These are phyloP conservation scores for Cyclanthera cordifolia DNA, from an alignment of 306 rosid genomes.

Conservation along the genomic window DNA sequence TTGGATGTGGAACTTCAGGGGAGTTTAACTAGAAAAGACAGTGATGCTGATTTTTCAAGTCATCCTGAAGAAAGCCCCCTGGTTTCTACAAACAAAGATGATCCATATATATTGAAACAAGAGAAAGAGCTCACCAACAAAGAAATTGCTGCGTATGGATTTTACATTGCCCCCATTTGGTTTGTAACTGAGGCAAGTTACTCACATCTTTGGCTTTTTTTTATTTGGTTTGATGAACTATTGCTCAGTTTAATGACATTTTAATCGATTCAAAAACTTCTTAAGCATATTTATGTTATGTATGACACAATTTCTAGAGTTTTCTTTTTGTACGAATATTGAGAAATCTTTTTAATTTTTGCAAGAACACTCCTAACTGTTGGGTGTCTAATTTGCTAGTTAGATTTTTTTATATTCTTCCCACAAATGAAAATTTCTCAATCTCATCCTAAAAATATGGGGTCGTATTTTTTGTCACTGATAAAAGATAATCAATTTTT, in stretches of 20 bases:
- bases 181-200: constrained; percentile 75
- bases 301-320: not conserved
- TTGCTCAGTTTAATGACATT: not conserved
- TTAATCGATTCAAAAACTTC: not conserved
- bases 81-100: constrained; percentile 51
- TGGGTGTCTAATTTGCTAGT: too few species aligned
- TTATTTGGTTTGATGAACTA: constrained; percentile 3
- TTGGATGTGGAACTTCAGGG: constrained; percentile 47
- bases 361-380: not conserved
- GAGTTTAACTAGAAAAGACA: constrained; percentile 43
- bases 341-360: not conserved
- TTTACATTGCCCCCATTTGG: constrained; percentile 95
- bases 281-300: not conserved
- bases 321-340: not conserved
- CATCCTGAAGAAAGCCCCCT: constrained; percentile 50
- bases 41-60: constrained; percentile 42
- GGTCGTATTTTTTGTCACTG: too few species aligned
- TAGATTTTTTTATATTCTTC: too few species aligned
- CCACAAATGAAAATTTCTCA: too few species aligned
- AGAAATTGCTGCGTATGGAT: constrained; percentile 75
- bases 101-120: constrained; percentile 27
- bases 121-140: constrained; percentile 39
- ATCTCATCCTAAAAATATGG: too few species aligned
- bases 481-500: not conserved
- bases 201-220: constrained; percentile 12